Percentiles rank a stretch among this genome's conserved stretches.
Evolutionary conservation across 192 early-diverging fungal genomes (phyloP).

Genomic region (Dissophora globulifera): DNA sequence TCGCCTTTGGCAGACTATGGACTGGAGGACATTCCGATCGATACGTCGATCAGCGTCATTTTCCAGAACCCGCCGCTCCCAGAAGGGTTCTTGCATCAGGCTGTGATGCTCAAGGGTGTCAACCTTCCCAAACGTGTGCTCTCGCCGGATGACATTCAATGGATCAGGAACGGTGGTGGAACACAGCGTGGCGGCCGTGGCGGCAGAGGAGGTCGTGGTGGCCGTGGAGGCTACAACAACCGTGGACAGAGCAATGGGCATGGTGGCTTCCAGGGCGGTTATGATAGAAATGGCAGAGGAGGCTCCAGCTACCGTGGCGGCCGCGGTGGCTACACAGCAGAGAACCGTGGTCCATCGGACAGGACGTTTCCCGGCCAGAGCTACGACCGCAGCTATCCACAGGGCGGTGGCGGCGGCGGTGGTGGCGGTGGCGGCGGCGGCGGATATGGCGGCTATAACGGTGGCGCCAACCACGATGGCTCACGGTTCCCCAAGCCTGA

Average conservation of each 20-base stretch:
- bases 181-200: slow-evolving; percentile 51
- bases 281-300: slow-evolving; percentile 36
- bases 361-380: slow-evolving; percentile 50
- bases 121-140: slow-evolving; percentile 40
- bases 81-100: slow-evolving; percentile 34
- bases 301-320: slow-evolving; percentile 33
- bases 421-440: slow-evolving; percentile 1
- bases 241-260: slow-evolving; percentile 48
- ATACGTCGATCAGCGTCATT: slow-evolving; percentile 68
- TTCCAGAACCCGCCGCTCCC: slow-evolving; percentile 30
- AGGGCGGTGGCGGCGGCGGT: slow-evolving; percentile 15
- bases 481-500: slow-evolving; percentile 33
- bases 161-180: slow-evolving; percentile 58
- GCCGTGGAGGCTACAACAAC: slow-evolving; percentile 28
- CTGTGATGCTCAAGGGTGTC: slow-evolving; percentile 46
- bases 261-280: slow-evolving; percentile 28
- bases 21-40: slow-evolving; percentile 68
- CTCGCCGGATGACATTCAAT: slow-evolving; percentile 54
- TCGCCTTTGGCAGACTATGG: slow-evolving; percentile 64
- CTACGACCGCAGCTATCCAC: slow-evolving; percentile 32
- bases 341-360: slow-evolving; percentile 46
- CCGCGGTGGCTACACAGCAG: slow-evolving; percentile 32
- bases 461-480: slow-evolving; percentile 35
- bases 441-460: slow-evolving; percentile 41
- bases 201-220: slow-evolving; percentile 49